A percentile compares a stretch with the other conserved stretches of the same genome.
Evolutionary conservation across 805 yeast species (phyloP).

Genomic region (Ogataea dorogensis): DNA sequence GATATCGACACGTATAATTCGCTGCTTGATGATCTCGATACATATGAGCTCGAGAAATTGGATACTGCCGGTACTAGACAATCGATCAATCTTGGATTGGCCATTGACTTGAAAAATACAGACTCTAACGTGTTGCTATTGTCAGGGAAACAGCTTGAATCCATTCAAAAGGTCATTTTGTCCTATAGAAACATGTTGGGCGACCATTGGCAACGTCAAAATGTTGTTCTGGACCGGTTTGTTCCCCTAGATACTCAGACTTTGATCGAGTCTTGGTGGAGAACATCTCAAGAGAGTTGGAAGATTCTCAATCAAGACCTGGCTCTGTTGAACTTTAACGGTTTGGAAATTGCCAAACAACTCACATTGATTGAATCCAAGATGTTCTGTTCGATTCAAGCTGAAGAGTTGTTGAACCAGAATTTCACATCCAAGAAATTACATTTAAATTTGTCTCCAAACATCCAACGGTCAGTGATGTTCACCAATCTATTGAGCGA

Average conservation of each 20-base stretch:
- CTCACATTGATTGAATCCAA: conserved; percentile 69
- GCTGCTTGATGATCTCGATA: conserved; percentile 35
- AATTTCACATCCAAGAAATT: conserved; percentile 61
- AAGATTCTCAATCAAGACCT: conserved; percentile 52
- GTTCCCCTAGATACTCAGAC: conserved; percentile 35
- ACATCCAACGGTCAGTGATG: conserved; percentile 56
- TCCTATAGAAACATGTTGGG: conserved; percentile 55
- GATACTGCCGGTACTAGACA: conserved; percentile 20
- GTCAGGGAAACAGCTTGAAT: conserved; percentile 37
- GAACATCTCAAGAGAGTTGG: conserved; percentile 56
- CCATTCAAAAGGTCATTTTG: conserved; percentile 49
- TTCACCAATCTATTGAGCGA: conserved; percentile 73
- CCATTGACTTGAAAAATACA: conserved; percentile 30
- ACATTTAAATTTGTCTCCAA: conserved; percentile 58
- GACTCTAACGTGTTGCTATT: conserved; percentile 27
- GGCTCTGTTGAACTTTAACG: conserved; percentile 56
- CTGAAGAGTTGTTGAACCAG: conserved; percentile 64
- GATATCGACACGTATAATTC: conserved; percentile 34
- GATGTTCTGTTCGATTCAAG: conserved; percentile 59
- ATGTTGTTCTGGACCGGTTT: conserved; percentile 13
- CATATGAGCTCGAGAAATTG: conserved; percentile 28
- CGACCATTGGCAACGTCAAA: conserved; percentile 40
- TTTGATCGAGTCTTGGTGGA: conserved; percentile 47
- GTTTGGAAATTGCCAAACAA: conserved; percentile 75
- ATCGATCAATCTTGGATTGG: conserved; percentile 29